Evolutionary conservation across 2,329 filamentous ascomycete genomes (phyloP).

Genomic region (Fusarium ambrosium): DNA sequence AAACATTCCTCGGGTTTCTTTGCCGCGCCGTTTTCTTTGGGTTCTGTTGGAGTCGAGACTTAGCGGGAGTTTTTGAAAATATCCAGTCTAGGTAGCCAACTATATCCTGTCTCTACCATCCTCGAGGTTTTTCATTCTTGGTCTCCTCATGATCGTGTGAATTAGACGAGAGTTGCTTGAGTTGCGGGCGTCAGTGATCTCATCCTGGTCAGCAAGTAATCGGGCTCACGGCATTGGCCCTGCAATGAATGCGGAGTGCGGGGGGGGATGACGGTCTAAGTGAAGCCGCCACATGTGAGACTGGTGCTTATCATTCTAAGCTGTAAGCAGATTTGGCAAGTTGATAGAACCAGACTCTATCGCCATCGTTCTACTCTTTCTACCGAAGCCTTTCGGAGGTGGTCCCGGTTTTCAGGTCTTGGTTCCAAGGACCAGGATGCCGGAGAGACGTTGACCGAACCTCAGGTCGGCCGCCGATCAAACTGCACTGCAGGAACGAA

Average conservation of each 20-base stretch:
- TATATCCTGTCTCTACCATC: background rate
- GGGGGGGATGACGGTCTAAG: constrained; percentile 10
- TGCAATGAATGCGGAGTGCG: constrained; percentile 11
- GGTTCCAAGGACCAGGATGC: background rate
- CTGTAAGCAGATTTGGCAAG: background rate
- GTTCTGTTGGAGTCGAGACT: constrained; percentile 3
- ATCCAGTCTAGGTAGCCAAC: constrained; percentile 2
- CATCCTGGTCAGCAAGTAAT: constrained; percentile 34
- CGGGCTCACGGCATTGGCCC: constrained; percentile 26
- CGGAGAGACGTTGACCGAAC: background rate
- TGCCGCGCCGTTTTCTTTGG: background rate
- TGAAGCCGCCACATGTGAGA: background rate
- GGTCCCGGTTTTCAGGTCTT: background rate
- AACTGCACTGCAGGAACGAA: background rate
- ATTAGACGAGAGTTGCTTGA: background rate
- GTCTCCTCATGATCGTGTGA: background rate
- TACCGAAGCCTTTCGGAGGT: background rate
- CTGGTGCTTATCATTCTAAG: background rate
- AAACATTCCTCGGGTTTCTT: background rate
- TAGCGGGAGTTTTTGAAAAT: constrained; percentile 37
- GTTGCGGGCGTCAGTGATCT: background rate
- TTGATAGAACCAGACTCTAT: background rate
- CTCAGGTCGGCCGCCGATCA: background rate
- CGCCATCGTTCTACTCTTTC: background rate
- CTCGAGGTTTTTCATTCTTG: background rate